phyloP scores from a whole-genome alignment of 1,139 yeast species.

The Diutina neorugosa region DNA sequence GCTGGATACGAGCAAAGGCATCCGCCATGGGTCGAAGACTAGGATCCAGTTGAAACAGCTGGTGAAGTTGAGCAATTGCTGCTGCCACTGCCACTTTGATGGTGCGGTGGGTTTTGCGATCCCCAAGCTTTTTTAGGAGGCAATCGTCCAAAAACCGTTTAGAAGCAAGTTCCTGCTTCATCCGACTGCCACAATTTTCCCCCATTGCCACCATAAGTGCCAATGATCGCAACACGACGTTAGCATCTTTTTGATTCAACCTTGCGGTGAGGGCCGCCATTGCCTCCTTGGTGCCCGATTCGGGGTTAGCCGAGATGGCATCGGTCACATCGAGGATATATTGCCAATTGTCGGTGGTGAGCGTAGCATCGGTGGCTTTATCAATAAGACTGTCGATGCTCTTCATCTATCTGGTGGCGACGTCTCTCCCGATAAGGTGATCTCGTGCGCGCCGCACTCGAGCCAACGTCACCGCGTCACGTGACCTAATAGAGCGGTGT shows the following conservation, averaged over 20 bases:
- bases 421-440: background rate
- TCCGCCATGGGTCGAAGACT: constrained; percentile 60
- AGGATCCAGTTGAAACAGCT: constrained; percentile 55
- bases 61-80: constrained; percentile 52
- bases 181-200: constrained; percentile 86
- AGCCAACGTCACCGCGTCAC: background rate
- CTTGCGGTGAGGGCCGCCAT: constrained; percentile 39
- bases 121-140: constrained; percentile 44
- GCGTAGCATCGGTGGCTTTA: constrained; percentile 77
- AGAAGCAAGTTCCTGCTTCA: constrained; percentile 73
- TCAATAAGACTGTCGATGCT: constrained; percentile 16
- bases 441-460: background rate
- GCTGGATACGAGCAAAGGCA: constrained; percentile 35
- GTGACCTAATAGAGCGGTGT: background rate
- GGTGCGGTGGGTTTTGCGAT: constrained; percentile 46
- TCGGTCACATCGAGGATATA: constrained; percentile 77
- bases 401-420: background rate
- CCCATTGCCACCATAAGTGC: constrained; percentile 68
- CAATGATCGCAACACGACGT: constrained; percentile 62
- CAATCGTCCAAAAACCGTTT: constrained; percentile 45
- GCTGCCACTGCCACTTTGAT: constrained; percentile 60
- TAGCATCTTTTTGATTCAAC: constrained; percentile 58
- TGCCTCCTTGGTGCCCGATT: constrained; percentile 41
- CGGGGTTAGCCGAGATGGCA: constrained; percentile 61
- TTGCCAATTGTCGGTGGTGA: constrained; percentile 80